Base-by-base conservation (phyloP, 305 asterid species). In the Fraxinus latifolia region DNA sequence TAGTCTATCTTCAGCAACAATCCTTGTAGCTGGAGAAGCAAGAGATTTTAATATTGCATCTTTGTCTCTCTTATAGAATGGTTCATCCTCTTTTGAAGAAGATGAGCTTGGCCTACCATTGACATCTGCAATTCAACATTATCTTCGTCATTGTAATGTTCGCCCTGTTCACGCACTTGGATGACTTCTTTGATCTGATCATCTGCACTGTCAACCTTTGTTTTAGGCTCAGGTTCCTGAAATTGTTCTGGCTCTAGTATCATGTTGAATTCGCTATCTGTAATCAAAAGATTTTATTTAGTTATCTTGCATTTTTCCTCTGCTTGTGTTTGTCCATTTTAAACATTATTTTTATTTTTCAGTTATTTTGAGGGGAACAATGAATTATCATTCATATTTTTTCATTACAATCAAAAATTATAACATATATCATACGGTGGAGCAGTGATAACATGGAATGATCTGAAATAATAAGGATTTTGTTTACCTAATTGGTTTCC, bases 11-110 rank as follows among this genome's bases (percentile, higher is more conserved):
- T 32, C 53, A n/a, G 84, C 82, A 2, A 74, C 72, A 17, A 81
- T 89, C 82, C 90, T 87, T 67, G 89, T 83, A 44, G 86, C 82
- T 74, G 88, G 89, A 32, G 94, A 90, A 11, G 90, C 87, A 11
- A 95, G 89, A 3, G 95, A 89, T 87, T 90, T 94, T 33, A 94
- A 80, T 76, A 94, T 90, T 5, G 94, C 94, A 71, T 91, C 97
- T 86, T 89, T 90, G 82, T 93, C 93, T 55, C 93, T 88, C 83
- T 87, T 90, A 82, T 39, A 78, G 34, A 87, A 19, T 1, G 92
- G 91, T 29, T 77, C 82, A 33, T 89, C 92, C 17, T 90, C 97
- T 42, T 90, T 93, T 0, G 96, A 89, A 2, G 95, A 89, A n/a
- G 97, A 89, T 4, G 85, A 86, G 82, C 81, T 87, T 4, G 86